Evolutionary conservation across 164 flowering plant species (phyloP).

Genomic region (Vitis riparia): DNA sequence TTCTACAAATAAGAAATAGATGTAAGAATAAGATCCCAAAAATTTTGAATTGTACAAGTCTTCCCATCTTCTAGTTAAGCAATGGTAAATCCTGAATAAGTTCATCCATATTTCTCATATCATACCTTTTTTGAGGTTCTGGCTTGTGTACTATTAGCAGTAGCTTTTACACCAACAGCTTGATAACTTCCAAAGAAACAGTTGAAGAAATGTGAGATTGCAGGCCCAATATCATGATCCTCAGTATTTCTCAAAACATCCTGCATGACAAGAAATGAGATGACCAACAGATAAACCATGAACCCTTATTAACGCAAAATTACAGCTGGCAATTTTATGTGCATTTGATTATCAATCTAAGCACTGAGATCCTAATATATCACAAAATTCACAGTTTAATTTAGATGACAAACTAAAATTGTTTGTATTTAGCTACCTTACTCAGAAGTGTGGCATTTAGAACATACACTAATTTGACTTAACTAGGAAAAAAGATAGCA

Average conservation of each 20-base stretch:
- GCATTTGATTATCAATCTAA: no score
- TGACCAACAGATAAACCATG: not conserved
- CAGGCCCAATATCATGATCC: conserved; percentile 86
- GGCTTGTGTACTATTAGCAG: conserved; percentile 29
- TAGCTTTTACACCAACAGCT: conserved; percentile 37
- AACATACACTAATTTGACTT: no score
- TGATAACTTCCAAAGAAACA: conserved; percentile 79
- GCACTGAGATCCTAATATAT: no score
- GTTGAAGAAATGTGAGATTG: conserved; percentile 81
- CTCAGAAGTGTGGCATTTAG: no score
- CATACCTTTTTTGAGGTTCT: conserved; percentile 69
- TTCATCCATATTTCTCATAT: not conserved
- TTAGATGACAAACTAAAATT: no score
- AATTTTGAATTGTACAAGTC: no score
- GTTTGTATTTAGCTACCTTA: no score
- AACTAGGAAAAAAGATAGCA: no score
- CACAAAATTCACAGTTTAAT: no score
- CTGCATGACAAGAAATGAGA: conserved; percentile 36
- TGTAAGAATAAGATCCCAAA: not conserved
- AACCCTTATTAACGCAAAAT: not conserved
- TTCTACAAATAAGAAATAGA: not conserved
- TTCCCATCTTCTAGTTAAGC: no score
- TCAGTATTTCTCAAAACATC: conserved; percentile 78
- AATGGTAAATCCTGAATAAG: not conserved
- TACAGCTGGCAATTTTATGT: not conserved